Evolutionary conservation across 2,329 filamentous ascomycete genomes (phyloP).

Genomic region (Aspergillus fischeri): DNA sequence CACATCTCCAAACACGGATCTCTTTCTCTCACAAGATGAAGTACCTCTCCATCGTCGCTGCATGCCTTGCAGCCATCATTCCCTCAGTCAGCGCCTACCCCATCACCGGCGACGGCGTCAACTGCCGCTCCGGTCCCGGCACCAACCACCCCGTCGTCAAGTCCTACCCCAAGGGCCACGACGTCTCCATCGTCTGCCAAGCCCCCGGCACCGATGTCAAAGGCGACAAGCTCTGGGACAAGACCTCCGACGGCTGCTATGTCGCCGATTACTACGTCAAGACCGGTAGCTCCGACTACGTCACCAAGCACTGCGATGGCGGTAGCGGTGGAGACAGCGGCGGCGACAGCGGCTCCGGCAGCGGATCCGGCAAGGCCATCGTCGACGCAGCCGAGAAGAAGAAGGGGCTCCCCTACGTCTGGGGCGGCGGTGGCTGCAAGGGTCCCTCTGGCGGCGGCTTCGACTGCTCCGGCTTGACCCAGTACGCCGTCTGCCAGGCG

Average conservation of each 20-base stretch:
- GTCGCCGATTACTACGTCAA: conserved; percentile 17
- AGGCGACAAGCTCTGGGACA: conserved; percentile 17
- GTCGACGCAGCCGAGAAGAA: conserved; percentile 18
- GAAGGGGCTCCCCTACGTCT: conserved; percentile 24
- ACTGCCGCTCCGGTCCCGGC: conserved; percentile 18
- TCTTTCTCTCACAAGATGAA: background rate
- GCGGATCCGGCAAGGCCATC: conserved; percentile 13
- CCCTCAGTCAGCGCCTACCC: conserved; percentile 16
- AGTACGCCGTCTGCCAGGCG: conserved; percentile 22
- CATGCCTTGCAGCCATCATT: conserved; percentile 14
- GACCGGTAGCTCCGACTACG: conserved; percentile 12
- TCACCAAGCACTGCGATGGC: conserved; percentile 11
- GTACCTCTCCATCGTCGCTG: conserved; percentile 12
- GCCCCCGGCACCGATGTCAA: conserved; percentile 6
- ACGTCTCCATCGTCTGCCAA: conserved; percentile 14
- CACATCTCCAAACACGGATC: background rate
- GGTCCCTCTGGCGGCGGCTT: conserved; percentile 21
- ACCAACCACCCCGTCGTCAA: conserved; percentile 14
- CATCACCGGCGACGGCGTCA: conserved; percentile 5
- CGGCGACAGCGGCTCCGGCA: background rate
- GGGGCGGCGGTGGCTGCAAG: conserved; percentile 21
- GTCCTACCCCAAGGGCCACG: conserved; percentile 9
- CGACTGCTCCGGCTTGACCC: conserved; percentile 25
- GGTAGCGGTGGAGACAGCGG: background rate
- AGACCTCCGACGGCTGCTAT: conserved; percentile 17